Evolutionary conservation across 2,329 filamentous ascomycete genomes (phyloP).

Genomic region (Hypocreales sp.): DNA sequence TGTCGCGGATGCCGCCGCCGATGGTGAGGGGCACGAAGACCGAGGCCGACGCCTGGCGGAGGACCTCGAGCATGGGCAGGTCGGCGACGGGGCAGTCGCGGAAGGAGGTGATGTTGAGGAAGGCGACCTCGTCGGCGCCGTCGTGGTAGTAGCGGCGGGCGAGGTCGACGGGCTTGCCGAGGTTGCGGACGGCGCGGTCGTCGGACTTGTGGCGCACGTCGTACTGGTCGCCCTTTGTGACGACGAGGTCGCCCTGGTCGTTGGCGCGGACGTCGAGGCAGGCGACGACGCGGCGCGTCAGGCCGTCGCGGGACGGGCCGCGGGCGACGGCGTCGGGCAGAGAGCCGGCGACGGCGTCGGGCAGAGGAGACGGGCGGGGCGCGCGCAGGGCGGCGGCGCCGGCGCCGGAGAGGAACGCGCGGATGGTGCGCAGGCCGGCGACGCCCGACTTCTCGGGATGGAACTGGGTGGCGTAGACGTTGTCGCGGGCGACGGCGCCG

Average conservation of each 20-base stretch:
- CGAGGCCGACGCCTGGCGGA: constrained; percentile 71
- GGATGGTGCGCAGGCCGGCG: constrained; percentile 70
- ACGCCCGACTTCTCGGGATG: constrained; percentile 95
- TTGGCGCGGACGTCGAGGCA: constrained; percentile 93
- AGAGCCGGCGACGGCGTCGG: constrained; percentile 2
- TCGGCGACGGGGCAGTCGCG: constrained; percentile 87
- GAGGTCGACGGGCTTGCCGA: constrained; percentile 94
- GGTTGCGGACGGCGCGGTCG: constrained; percentile 59
- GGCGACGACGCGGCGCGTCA: constrained; percentile 88
- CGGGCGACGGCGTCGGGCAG: constrained; percentile 4
- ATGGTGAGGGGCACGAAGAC: constrained; percentile 95
- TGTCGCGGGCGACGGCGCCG: constrained; percentile 72
- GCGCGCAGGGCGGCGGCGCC: constrained; percentile 33
- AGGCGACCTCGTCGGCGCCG: constrained; percentile 92
- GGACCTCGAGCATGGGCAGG: constrained; percentile 87
- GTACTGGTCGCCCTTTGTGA: constrained; percentile 98
- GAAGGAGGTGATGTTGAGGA: constrained; percentile 97
- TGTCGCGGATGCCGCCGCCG: constrained; percentile 89
- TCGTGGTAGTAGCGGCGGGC: constrained; percentile 89
- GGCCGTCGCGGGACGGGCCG: constrained; percentile 36
- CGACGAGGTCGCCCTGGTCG: constrained; percentile 85
- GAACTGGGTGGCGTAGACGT: constrained; percentile 86
- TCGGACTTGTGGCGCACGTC: constrained; percentile 81
- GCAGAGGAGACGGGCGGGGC: too few species aligned
- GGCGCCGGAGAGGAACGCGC: constrained; percentile 69